phyloP scores from a whole-genome alignment of 2,329 filamentous ascomycete genomes.

The Bipolaris sorokiniana region DNA sequence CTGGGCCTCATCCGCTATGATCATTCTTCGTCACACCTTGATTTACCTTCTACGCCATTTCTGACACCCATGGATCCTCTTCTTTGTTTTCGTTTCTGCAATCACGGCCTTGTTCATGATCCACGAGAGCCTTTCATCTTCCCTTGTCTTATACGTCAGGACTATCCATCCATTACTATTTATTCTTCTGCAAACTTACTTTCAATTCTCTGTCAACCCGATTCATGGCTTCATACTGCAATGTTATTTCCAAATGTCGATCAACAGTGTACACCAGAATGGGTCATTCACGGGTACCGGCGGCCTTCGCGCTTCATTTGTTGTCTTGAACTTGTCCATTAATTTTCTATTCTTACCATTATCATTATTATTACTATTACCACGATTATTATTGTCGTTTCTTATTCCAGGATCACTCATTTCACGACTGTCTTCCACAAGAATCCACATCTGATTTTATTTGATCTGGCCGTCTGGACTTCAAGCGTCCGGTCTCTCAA shows the following conservation, averaged over 20 bases:
- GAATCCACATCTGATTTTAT: constrained; percentile 1
- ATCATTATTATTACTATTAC: not conserved
- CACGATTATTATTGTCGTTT: not conserved
- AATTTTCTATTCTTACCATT: not conserved
- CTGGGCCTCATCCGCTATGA: not conserved
- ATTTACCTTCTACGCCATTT: not conserved
- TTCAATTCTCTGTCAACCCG: not conserved
- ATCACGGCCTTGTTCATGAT: not conserved
- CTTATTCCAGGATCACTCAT: not conserved
- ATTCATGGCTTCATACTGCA: not conserved
- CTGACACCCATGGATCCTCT: not conserved
- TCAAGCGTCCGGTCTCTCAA: not conserved
- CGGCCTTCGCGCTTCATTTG: not conserved
- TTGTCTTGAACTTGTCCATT: not conserved
- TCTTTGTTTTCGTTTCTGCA: not conserved
- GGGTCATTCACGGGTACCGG: not conserved
- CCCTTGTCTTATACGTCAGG: not conserved
- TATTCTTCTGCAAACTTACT: not conserved
- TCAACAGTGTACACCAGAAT: not conserved
- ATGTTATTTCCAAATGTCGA: not conserved
- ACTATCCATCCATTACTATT: not conserved
- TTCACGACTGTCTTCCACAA: constrained; percentile 1
- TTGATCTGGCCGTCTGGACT: not conserved
- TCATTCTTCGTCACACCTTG: not conserved
- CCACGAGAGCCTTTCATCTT: not conserved